Conservation (phyloP, 352 stramenopile genomes). For the Globisporangium nunn region DNA sequence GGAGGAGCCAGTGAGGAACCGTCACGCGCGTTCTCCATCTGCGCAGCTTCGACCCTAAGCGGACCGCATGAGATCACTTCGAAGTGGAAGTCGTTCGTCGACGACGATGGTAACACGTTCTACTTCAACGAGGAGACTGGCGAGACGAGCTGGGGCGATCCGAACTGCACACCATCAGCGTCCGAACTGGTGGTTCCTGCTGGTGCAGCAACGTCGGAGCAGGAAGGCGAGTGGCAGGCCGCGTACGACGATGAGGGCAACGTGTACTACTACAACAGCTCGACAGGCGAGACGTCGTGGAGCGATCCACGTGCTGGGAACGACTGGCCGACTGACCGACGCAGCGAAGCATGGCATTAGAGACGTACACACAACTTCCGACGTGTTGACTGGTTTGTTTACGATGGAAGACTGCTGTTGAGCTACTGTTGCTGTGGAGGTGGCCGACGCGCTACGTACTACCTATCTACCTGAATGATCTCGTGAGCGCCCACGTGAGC, state of each 20-base stretch:
- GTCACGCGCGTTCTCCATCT: background rate
- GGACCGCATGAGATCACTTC: background rate
- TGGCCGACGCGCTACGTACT: background rate
- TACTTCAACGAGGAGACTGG: constrained; percentile 31
- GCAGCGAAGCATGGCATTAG: no score
- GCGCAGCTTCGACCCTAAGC: no score
- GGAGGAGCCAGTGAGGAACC: background rate
- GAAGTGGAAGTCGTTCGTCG: constrained; percentile 22
- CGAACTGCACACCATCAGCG: background rate
- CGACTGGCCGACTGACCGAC: background rate
- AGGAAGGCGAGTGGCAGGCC: constrained; percentile 4
- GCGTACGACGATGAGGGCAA: constrained; percentile 15
- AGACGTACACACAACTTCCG: background rate
- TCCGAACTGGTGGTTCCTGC: background rate
- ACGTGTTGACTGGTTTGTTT: background rate
- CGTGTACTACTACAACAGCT: constrained; percentile 37
- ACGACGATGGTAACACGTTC: constrained; percentile 27
- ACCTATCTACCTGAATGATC: background rate
- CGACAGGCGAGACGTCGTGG: constrained; percentile 33
- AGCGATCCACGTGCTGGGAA: constrained; percentile 2
- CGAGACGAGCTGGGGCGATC: constrained; percentile 24
- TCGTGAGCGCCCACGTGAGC: background rate
- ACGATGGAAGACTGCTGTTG: no score
- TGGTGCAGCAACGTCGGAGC: background rate
- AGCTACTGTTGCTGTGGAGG: no score